phyloP scores from a whole-genome alignment of 345 rosid genomes.

The Citrus sinensis region DVS_A1.0 CM039169.1:17254001-17254500 shows the following conservation, averaged over 20 bases:
- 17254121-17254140: slow-evolving; percentile 77
- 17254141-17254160: slow-evolving; percentile 75
- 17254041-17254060: slow-evolving; percentile 28
- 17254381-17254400: neutral
- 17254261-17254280: neutral
- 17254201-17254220: slow-evolving; percentile 69
- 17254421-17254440: neutral
- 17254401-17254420: neutral
- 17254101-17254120: slow-evolving; percentile 77
- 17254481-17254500: neutral
- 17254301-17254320: neutral
- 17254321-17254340: neutral
- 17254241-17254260: slow-evolving; percentile 59
- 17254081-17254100: slow-evolving; percentile 92
- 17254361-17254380: neutral
- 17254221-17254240: slow-evolving; percentile 97
- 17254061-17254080: slow-evolving; percentile 46
- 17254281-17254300: neutral
- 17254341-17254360: neutral
- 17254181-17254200: slow-evolving; percentile 85
- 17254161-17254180: slow-evolving; percentile 83
- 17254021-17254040: slow-evolving; percentile 59
- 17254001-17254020: slow-evolving; percentile 98
- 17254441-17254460: neutral
- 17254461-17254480: neutral